phyloP scores from a whole-genome alignment of 2,329 filamentous ascomycete genomes.

The Fusarium verticillioides region DNA sequence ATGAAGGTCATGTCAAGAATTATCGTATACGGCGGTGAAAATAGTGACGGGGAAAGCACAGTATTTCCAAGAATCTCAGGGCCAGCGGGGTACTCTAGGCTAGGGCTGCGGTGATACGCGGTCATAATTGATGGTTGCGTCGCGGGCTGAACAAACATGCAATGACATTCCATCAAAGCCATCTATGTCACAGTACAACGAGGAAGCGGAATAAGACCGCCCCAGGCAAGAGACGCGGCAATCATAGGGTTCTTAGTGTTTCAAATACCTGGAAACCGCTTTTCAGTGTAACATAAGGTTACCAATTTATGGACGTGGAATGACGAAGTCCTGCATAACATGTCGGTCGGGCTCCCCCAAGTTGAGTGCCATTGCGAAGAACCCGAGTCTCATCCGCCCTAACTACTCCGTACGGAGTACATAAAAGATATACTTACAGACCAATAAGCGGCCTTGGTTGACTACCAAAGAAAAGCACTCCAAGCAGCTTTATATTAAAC shows the following conservation, averaged over 20 bases:
- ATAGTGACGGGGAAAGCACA: neutral
- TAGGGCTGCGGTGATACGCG: neutral
- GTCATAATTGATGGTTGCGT: neutral
- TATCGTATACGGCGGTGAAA: neutral
- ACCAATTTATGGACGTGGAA: neutral
- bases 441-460: neutral
- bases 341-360: neutral
- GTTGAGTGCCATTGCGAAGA: neutral
- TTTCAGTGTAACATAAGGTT: neutral
- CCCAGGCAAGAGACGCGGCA: accelerated
- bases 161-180: neutral
- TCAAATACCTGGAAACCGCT: neutral
- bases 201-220: neutral
- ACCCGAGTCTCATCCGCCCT: neutral
- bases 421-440: neutral
- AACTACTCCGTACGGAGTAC: neutral
- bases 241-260: neutral
- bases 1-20: neutral
- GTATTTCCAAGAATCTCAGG: neutral
- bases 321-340: neutral
- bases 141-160: neutral
- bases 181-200: neutral
- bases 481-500: no score
- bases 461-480: no score
- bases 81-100: neutral